Conservation (phyloP, 257 asterid species). For the Orobanche coerulescens region DNA sequence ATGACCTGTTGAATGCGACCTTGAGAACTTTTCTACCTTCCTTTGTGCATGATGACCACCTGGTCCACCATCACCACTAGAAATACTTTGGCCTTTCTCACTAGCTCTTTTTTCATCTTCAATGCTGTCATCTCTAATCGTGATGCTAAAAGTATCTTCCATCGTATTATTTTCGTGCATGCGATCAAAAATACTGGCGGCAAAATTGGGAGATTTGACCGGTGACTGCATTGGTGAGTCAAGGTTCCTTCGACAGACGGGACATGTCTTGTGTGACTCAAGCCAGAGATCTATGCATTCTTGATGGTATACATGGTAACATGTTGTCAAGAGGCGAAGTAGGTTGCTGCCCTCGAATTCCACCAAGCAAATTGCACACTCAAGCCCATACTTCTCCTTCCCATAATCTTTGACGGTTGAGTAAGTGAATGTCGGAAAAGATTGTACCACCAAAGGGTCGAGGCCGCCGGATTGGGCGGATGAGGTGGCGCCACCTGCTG, state of each 20-base stretch:
- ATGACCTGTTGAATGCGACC: conserved; percentile 85
- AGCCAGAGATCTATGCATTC: conserved; percentile 93
- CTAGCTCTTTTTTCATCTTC: conserved; percentile 17
- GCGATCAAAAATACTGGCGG: not conserved
- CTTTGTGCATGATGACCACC: not conserved
- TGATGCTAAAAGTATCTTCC: conserved; percentile 32
- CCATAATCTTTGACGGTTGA: conserved; percentile 57
- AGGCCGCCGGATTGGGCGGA: conserved; percentile 34
- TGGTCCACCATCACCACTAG: not conserved
- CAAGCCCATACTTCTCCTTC: conserved; percentile 62
- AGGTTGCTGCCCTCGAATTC: conserved; percentile 53
- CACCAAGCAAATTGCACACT: conserved; percentile 80
- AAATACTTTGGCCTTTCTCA: not conserved
- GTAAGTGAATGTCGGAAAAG: conserved; percentile 66
- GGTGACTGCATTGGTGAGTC: conserved; percentile 34
- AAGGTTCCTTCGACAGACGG: conserved; percentile 69
- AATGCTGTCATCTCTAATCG: conserved; percentile 29
- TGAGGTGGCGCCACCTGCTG: conserved; percentile 25
- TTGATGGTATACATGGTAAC: conserved; percentile 84
- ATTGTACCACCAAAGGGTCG: conserved; percentile 45
- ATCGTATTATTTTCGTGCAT: conserved; percentile 20
- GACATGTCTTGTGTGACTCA: conserved; percentile 75
- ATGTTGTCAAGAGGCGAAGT: conserved; percentile 57
- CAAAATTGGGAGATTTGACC: conserved; percentile 14
- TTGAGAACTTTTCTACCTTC: conserved; percentile 31